phyloP scores from a whole-genome alignment of 345 rosid genomes.

The Corchorus olitorius region DNA sequence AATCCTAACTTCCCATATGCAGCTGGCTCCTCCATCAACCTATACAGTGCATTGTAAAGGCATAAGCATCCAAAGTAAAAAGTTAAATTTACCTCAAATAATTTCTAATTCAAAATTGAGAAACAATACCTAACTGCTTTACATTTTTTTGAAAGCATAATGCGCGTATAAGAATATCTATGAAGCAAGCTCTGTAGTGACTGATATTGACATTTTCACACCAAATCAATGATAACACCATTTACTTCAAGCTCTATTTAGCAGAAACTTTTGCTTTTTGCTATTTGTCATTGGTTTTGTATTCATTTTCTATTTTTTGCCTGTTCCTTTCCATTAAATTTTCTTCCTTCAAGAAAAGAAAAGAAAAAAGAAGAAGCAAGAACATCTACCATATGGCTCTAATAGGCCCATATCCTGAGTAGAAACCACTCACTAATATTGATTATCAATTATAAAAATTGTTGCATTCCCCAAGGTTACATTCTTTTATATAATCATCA shows the following conservation, averaged over 20 bases:
- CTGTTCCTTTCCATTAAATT: too few relatives aligned
- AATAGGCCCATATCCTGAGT: too few relatives aligned
- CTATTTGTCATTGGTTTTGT: too few relatives aligned
- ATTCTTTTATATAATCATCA: background rate
- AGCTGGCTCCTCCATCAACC: constrained; percentile 99
- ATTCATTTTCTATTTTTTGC: too few relatives aligned
- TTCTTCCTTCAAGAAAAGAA: too few relatives aligned
- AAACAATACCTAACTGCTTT: background rate
- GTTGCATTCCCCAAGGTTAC: background rate
- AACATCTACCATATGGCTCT: too few relatives aligned
- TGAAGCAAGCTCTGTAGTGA: background rate
- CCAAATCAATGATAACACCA: background rate
- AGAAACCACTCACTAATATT: background rate
- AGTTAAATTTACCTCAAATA: constrained; percentile 12
- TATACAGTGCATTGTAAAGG: constrained; percentile 31
- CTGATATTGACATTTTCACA: background rate
- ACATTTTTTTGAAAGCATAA: background rate
- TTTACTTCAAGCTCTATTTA: background rate
- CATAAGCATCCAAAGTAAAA: background rate
- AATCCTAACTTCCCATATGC: constrained; percentile 97
- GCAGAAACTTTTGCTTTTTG: too few relatives aligned
- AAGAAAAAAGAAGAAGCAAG: too few relatives aligned
- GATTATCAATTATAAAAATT: background rate
- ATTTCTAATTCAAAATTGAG: background rate
- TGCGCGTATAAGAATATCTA: background rate